Evolutionary conservation across 306 rosid genomes (phyloP), one percentile per base, ranked within the genome.

Genomic region (Vicia villosa): DNA sequence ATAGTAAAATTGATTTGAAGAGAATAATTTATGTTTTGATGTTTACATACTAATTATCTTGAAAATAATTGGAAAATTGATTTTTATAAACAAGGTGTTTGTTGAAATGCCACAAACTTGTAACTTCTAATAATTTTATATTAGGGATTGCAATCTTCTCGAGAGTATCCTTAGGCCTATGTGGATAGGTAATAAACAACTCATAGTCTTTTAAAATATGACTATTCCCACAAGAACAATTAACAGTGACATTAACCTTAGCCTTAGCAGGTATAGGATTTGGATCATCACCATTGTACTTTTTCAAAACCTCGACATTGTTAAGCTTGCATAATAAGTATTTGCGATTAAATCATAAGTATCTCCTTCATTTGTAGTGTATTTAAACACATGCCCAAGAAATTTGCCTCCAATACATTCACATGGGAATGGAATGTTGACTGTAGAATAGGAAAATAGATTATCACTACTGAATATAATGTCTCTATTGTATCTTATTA

Each of bases 181-280:
- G 82, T 0, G 98, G 96, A 74, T 86, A 92, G 5, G 95, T 89
- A 3, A 86, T 12, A 43, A 92, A 92, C 85, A 87, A 12, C 9
- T 95, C 96, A 74, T 82, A 92, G 0, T 70, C 75, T 76, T 80
- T 52, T 3, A 90, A 83, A 74, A 92, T 40, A 24, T 15, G 3
- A 8, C 82, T 77, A 61, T 83, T 6, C 52, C 98, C 98, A 77
- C 98, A 89, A 7, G 81, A 78, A 78, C 96, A 89, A 10, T 69
- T 83, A 22, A 92, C 91, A 3, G 81, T 58, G 4, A 86, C 95
- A 50, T 83, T 83, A 67, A 89, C 2, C 52, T 4, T 70, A 15
- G 63, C 50, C 68, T 49, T 28, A 19, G 6, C 1, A 0, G 81
- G 87, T 64, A 87, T 69, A 3, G 65, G 55, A 12, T 11, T 56